phyloP scores from a whole-genome alignment of 108 stramenopile genomes.

The Fragilaria crotonensis region DNA sequence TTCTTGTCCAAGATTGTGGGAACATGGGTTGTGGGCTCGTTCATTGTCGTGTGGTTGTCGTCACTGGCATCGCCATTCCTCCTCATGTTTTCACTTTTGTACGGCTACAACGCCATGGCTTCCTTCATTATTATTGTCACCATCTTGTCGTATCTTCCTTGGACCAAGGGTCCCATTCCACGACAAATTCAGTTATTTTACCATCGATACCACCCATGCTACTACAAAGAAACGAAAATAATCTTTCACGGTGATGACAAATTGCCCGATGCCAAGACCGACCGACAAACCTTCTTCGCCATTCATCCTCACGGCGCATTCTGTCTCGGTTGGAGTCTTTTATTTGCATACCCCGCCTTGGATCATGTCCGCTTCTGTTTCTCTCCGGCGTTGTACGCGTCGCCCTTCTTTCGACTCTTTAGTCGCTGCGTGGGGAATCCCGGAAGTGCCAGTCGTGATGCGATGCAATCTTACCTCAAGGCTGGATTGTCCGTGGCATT shows the following conservation, averaged over 20 bases:
- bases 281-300: no score
- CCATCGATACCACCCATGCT: constrained; percentile 13
- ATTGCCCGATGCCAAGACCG: no score
- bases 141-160: constrained; percentile 38
- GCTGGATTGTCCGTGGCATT: constrained; percentile 33
- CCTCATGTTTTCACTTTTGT: constrained; percentile 8
- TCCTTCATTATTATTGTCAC: constrained; percentile 20
- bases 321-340: no score
- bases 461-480: constrained; percentile 25
- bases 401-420: constrained; percentile 53
- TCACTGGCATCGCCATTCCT: constrained; percentile 18
- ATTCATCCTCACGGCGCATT: no score
- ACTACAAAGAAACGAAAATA: constrained; percentile 22
- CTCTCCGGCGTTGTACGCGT: constrained; percentile 31
- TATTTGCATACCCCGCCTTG: no score
- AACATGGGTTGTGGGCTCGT: no score
- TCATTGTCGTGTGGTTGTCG: constrained; percentile 23
- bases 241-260: constrained; percentile 32
- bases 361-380: no score
- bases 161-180: constrained; percentile 23
- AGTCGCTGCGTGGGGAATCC: constrained; percentile 30
- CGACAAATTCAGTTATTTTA: constrained; percentile 8
- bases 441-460: constrained; percentile 45
- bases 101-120: constrained; percentile 7
- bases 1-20: neutral